Evolutionary conservation across 352 stramenopile genomes (phyloP), one percentile per base, ranked within the genome.

Genomic region (Phytophthora crassamura): DNA sequence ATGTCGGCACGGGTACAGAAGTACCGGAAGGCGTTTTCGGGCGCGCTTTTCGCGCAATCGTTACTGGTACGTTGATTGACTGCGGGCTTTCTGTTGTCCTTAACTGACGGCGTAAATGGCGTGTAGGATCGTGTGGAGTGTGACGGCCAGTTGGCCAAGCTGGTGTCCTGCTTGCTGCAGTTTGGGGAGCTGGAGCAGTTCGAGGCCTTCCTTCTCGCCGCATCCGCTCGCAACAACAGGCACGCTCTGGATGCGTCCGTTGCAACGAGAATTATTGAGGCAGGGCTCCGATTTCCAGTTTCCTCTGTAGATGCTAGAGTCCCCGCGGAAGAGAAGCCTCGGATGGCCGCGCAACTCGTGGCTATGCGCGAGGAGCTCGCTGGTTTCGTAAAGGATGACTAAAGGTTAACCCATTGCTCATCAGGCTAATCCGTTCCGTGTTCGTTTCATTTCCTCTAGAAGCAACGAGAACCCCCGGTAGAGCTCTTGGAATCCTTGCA

Each of bases 1-100:
- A 86, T 88, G 78, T 68, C 66, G 8, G 63, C 78, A 9, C 57
- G 78, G 22, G 67, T 86, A 4, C 53, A 64, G 36, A 71, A 65
- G 4, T 84, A 79, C 36, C 43, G 45, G n/a, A 77, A 45, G 15
- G 67, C 63, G 8, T 88, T 86, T 53, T 70, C 64, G 5, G 78
- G 78, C 0, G 5, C 59, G 12, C 41, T 88, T 9, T 63, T 66
- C 11, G 74, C 78, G 10, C 48, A 75, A 49, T 81, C 77, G 7
- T 70, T 88, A 11, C 33, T 86, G 66, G 78, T 82, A 69, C 25
- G 67, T 46, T 59, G 5, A 18, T 2, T 40, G 0, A 36, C 8
- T 11, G 15, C 6, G 2, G 20, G 14, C 25, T 39, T 50, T 6
- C 36, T 46, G 32, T 33, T 39, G 18, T 4, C 39, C 36, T 43